phyloP scores from a whole-genome alignment of 2,329 filamentous ascomycete species.

The Colletotrichum limetticola region DNA sequence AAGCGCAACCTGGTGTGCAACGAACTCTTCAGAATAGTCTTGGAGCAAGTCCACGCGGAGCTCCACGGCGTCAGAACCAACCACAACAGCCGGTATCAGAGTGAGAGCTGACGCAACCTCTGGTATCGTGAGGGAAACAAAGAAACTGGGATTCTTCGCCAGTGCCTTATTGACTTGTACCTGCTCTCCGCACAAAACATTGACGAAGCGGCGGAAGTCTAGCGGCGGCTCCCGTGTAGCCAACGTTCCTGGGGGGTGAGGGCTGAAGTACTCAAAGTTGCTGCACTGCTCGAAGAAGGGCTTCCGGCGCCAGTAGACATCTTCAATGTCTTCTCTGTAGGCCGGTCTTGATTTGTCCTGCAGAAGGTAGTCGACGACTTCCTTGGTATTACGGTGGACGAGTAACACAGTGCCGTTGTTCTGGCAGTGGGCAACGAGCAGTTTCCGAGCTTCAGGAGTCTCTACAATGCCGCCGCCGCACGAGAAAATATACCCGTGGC shows the following conservation, averaged over 20 bases:
- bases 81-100: slow-evolving; percentile 76
- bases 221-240: slow-evolving; percentile 23
- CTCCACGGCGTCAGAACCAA: slow-evolving; percentile 93
- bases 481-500: slow-evolving; percentile 84
- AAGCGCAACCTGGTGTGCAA: slow-evolving; percentile 83
- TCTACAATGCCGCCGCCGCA: slow-evolving; percentile 96
- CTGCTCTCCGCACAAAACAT: slow-evolving; percentile 51
- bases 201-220: slow-evolving; percentile 78
- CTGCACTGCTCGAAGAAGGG: slow-evolving; percentile 93
- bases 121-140: slow-evolving; percentile 89
- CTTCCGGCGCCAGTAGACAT: slow-evolving; percentile 88
- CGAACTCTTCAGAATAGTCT: slow-evolving; percentile 79
- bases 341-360: slow-evolving; percentile 91
- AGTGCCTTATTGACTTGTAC: slow-evolving; percentile 19
- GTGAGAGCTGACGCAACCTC: slow-evolving; percentile 72
- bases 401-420: slow-evolving; percentile 86
- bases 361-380: slow-evolving; percentile 89
- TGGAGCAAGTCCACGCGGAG: slow-evolving; percentile 90
- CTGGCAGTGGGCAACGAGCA: slow-evolving; percentile 79
- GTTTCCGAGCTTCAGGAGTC: slow-evolving; percentile 78
- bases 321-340: slow-evolving; percentile 91
- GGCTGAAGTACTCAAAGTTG: slow-evolving; percentile 93
- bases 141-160: slow-evolving; percentile 81
- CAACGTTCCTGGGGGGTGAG: slow-evolving; percentile 55
- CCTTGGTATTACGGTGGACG: slow-evolving; percentile 86